Evolutionary conservation across 2,329 filamentous ascomycete species (phyloP).

Genomic region (Leptographium lundbergii): DNA sequence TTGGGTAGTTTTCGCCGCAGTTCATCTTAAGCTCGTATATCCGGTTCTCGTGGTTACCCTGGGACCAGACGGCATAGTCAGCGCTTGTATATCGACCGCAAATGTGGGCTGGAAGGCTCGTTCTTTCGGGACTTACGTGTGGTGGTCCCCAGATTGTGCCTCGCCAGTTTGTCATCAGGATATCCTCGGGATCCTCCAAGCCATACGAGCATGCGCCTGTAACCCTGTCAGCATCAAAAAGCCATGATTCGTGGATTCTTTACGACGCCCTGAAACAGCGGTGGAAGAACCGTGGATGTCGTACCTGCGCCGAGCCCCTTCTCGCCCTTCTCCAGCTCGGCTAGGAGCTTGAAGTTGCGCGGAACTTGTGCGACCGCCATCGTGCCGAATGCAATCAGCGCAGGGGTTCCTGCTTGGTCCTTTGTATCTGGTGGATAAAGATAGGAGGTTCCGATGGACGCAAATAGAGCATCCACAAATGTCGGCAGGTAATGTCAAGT

Average conservation of each 20-base stretch:
- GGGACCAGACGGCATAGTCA: slow-evolving; percentile 2
- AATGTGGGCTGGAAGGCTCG: background rate
- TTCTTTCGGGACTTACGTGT: slow-evolving; percentile 50
- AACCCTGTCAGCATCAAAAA: background rate
- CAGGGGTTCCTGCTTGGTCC: background rate
- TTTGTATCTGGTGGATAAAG: background rate
- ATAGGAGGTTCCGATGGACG: background rate
- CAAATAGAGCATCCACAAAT: background rate
- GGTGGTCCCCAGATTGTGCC: slow-evolving; percentile 94
- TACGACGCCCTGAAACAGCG: background rate
- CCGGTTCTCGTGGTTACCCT: slow-evolving; percentile 89
- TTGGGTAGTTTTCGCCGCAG: slow-evolving; percentile 82
- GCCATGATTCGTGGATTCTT: too few relatives aligned
- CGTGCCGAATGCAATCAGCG: background rate
- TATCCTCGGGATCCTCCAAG: slow-evolving; percentile 83
- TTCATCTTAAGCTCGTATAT: slow-evolving; percentile 98
- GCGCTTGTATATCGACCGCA: background rate
- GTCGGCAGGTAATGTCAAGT: background rate
- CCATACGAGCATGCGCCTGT: slow-evolving; percentile 94
- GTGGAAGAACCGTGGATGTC: slow-evolving; percentile 6
- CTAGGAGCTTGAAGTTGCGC: slow-evolving; percentile 88
- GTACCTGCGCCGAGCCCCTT: slow-evolving; percentile 86
- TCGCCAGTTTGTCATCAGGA: slow-evolving; percentile 98
- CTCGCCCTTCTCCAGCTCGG: slow-evolving; percentile 98
- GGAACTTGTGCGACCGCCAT: slow-evolving; percentile 51